These are phyloP conservation scores for Ophiostoma triangulosporum DNA, from an alignment of 2,329 filamentous ascomycete genomes.

Conservation along the genomic window DNA sequence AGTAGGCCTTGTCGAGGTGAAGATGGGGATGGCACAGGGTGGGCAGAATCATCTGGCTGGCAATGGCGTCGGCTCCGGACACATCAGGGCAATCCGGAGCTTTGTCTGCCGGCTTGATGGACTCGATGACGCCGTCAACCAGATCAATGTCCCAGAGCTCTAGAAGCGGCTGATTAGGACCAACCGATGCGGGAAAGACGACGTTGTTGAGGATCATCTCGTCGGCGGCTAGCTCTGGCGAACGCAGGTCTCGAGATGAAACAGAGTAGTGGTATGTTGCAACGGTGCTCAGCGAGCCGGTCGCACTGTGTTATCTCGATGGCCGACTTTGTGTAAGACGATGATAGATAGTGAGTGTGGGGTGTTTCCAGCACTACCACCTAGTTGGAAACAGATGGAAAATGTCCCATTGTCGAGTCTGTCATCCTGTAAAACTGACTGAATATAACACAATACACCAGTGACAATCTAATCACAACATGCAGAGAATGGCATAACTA, in stretches of 20 bases:
- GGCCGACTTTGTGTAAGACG: too few relatives aligned
- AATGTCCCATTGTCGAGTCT: too few relatives aligned
- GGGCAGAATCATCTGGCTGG: slow-evolving; percentile 21
- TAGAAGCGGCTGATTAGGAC: background rate
- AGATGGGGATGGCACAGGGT: slow-evolving; percentile 58
- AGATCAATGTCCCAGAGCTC: slow-evolving; percentile 10
- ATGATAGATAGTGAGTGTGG: too few relatives aligned
- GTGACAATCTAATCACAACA: too few relatives aligned
- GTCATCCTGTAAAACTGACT: background rate
- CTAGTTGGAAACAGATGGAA: too few relatives aligned
- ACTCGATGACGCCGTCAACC: slow-evolving; percentile 8
- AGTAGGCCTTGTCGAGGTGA: slow-evolving; percentile 55
- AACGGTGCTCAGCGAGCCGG: too few relatives aligned
- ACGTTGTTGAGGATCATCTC: slow-evolving; percentile 9
- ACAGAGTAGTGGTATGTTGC: too few relatives aligned
- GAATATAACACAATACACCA: too few relatives aligned
- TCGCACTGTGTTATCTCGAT: too few relatives aligned
- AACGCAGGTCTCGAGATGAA: too few relatives aligned
- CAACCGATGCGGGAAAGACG: slow-evolving; percentile 7
- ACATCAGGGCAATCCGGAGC: background rate
- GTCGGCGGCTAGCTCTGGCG: too few relatives aligned
- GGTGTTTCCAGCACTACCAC: background rate
- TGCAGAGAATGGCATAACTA: too few relatives aligned
- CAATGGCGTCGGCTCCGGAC: background rate
- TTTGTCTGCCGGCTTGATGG: background rate